Evolutionary conservation across 2,329 filamentous ascomycete genomes (phyloP), one percentile per base, ranked within the genome.

Genomic region (Penicillium oxalicum): DNA sequence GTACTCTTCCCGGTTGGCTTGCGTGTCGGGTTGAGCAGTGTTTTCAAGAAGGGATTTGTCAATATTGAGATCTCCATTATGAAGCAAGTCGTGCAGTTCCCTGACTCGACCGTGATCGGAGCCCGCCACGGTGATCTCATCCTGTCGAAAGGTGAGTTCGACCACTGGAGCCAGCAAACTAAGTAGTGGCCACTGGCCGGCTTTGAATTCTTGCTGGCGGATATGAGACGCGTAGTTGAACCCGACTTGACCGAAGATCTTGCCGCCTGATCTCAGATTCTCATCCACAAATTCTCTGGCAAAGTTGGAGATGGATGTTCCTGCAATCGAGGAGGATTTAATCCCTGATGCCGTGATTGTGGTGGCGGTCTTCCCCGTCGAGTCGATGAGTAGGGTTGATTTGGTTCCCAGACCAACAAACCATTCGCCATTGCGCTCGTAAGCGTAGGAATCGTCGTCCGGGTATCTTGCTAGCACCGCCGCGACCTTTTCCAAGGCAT

Each of bases 221-320:
- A 42, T 42, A 24, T 51, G 49, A 3, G 52, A 44, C 5, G 52
- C 47, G 28, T 52, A 56, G 38, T 54, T 56, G n/a, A 52, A 56
- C 9, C 54, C 54, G 6, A 44, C 51, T 9, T 56, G 50, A 1
- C 49, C 54, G 32, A 52, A 56, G 11, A 54, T 35, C 26, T 27
- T 52, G 40, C 34, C 5, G 5, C 34, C 48, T 6, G 7, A 6
- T 8, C 29, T 33, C 2, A 18, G 29, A 26, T 54, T 33, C 8
- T 45, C 28, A 2, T 36, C 24, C 8, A 49, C 29, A 13, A 56
- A 52, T 9, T 52, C 28, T 35, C 45, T 40, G 8, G 45, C 42
- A 37, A 50, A 8, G 12, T 46, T 42, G 1, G 49, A 13, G 11
- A 49, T n/a, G 1, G 49, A 38, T 0, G 32, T 18, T 29, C 34